These are phyloP conservation scores for Anaeramoeba flamelloides DNA, from an alignment of 78 protist species.

Conservation along the genomic window DNA sequence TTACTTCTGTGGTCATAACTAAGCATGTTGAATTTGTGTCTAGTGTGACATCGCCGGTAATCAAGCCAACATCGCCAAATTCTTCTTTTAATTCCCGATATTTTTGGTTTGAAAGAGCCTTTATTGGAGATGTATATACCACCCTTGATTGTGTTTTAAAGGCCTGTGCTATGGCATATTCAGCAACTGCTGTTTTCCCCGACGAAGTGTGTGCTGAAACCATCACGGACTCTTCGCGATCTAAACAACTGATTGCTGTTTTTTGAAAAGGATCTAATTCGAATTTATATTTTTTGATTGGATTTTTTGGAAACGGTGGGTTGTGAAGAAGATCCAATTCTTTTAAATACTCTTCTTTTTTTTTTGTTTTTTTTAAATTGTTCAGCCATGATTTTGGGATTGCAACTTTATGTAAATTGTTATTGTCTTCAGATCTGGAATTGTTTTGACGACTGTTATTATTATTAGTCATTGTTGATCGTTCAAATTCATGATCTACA, in stretches of 20 bases:
- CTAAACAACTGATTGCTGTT: slow-evolving; percentile 62
- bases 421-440: too few relatives aligned
- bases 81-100: slow-evolving; percentile 50
- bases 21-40: slow-evolving; percentile 68
- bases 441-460: too few relatives aligned
- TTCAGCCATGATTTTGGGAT: too few relatives aligned
- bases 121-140: slow-evolving; percentile 89
- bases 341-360: too few relatives aligned
- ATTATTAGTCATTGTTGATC: too few relatives aligned
- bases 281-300: slow-evolving; percentile 75
- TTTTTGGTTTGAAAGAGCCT: slow-evolving; percentile 83
- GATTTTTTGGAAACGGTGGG: too few relatives aligned
- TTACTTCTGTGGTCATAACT: slow-evolving; percentile 94
- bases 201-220: slow-evolving; percentile 94
- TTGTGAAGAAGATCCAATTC: too few relatives aligned
- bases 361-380: too few relatives aligned
- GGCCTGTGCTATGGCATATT: slow-evolving; percentile 76
- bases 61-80: slow-evolving; percentile 72
- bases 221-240: slow-evolving; percentile 55
- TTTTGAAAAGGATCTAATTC: slow-evolving; percentile 79
- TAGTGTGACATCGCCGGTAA: slow-evolving; percentile 79
- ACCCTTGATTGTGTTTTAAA: slow-evolving; percentile 27
- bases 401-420: too few relatives aligned
- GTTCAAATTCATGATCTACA: too few relatives aligned
- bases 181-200: slow-evolving; percentile 89